Conservation (phyloP, 768 basidiomycete species). For the Hypholoma sublateritium region DNA sequence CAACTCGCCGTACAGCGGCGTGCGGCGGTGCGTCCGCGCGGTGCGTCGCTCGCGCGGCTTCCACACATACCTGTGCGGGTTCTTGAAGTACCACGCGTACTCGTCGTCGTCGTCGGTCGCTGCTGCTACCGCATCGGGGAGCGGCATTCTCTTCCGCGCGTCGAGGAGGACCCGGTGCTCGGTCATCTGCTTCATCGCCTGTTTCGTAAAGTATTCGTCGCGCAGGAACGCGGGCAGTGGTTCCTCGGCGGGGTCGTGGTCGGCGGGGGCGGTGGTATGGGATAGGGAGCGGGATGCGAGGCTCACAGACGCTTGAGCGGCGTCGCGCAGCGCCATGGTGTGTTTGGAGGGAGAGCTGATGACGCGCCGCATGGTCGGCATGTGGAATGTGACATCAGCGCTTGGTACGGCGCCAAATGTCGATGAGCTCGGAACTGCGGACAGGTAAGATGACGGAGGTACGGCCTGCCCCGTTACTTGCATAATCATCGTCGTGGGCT, state of each 20-base stretch:
- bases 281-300: not conserved
- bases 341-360: slow-evolving; percentile 1
- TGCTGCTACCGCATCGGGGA: slow-evolving; percentile 1
- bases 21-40: not conserved
- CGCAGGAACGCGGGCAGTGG: not conserved
- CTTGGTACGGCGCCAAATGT: not conserved
- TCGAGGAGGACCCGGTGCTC: slow-evolving; percentile 6
- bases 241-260: not conserved
- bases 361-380: slow-evolving; percentile 1
- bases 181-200: slow-evolving; percentile 7
- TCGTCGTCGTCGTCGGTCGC: slow-evolving; percentile 17
- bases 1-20: slow-evolving; percentile 3
- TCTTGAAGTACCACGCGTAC: slow-evolving; percentile 21
- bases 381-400: not conserved
- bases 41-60: slow-evolving; percentile 8
- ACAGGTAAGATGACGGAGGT: not conserved
- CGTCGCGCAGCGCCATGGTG: not conserved
- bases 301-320: not conserved
- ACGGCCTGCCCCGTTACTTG: not conserved
- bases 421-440: not conserved
- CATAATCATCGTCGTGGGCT: not conserved
- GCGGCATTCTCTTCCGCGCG: not conserved
- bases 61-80: slow-evolving; percentile 21
- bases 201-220: slow-evolving; percentile 1
- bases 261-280: not conserved